Evolutionary conservation across 2,329 filamentous ascomycete species (phyloP), one percentile per base, ranked within the genome.

Genomic region (Hypoxylon sp.): DNA sequence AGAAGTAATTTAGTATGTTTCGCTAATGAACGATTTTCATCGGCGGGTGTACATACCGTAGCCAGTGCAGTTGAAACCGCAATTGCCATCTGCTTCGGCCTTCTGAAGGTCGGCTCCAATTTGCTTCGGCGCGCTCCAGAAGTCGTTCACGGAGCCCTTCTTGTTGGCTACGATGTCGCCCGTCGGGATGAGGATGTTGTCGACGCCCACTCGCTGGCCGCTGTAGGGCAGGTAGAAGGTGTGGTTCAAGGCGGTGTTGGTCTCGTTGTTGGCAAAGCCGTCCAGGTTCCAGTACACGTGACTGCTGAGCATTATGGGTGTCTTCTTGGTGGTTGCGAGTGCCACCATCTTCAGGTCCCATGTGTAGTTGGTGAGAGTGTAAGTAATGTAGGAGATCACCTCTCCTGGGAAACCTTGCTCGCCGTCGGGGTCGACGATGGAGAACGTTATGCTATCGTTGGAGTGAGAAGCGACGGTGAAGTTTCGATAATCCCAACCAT

Each of bases 261-360:
- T 89, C 67, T 88, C 78, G 50, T 87, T 83, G 73, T 91, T 90
- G 64, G 86, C 79, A 64, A 89, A 93, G 23, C 86, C 89, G 64
- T 92, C 89, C 32, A 93, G 76, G 69, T 92, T 92, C 89, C 89
- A 93, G 78, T 93, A 93, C 5, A 82, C 83, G 75, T 89, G 78
- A 60, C 75, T 80, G 67, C 81, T 89, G 50, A 93, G 78, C 89
- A 93, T 92, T 69, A 93, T 90, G 37, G 89, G 89, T 4, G 89
- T 92, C 73, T 85, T 87, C 73, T 89, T 83, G 20, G 86, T 89
- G 6, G 86, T 84, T 2, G 88, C 76, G 46, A 88, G 70, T 29
- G 88, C 89, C 9, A 85, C 74, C 78, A 92, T 90, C 71, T 83
- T 86, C 63, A 91, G 78, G 65, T 89, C 79, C 87, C 88, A 91